Evolutionary conservation across 176 grass and related monocot species (phyloP).

Genomic region (Ampelocalamus luodianensis): DNA sequence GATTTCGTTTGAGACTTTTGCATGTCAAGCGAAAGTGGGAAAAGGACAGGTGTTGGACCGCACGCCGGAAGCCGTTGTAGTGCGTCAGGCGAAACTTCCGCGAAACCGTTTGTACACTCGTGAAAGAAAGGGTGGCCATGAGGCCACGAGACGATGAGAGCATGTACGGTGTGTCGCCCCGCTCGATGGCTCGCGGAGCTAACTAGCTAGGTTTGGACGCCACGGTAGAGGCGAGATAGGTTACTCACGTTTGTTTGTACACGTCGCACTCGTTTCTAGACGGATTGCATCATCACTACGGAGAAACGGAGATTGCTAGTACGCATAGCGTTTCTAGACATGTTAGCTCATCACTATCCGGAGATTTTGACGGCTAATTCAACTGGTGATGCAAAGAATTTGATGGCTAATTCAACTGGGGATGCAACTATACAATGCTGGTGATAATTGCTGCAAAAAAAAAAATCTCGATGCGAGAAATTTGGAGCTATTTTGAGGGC

Average conservation of each 20-base stretch:
- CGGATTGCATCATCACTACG: background rate
- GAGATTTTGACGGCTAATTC: too few relatives aligned
- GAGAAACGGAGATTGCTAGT: background rate
- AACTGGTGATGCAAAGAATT: background rate
- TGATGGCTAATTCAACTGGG: too few relatives aligned
- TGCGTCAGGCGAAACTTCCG: background rate
- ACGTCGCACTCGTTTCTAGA: background rate
- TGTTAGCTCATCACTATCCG: background rate
- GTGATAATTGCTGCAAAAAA: background rate
- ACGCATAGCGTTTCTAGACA: background rate
- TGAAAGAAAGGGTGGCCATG: background rate
- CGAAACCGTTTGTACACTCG: background rate
- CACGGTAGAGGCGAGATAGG: too few relatives aligned
- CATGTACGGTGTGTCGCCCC: too few relatives aligned
- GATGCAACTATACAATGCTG: background rate
- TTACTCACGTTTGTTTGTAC: background rate
- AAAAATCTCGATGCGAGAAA: background rate
- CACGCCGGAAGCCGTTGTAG: background rate
- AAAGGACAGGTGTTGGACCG: background rate
- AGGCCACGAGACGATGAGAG: background rate
- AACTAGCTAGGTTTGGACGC: too few relatives aligned
- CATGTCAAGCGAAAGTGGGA: background rate
- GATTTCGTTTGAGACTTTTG: background rate
- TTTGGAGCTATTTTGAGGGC: background rate
- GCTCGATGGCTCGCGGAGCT: too few relatives aligned